phyloP scores from a whole-genome alignment of 805 yeast genomes.

The Cyberlindnera subsufficiens region DNA sequence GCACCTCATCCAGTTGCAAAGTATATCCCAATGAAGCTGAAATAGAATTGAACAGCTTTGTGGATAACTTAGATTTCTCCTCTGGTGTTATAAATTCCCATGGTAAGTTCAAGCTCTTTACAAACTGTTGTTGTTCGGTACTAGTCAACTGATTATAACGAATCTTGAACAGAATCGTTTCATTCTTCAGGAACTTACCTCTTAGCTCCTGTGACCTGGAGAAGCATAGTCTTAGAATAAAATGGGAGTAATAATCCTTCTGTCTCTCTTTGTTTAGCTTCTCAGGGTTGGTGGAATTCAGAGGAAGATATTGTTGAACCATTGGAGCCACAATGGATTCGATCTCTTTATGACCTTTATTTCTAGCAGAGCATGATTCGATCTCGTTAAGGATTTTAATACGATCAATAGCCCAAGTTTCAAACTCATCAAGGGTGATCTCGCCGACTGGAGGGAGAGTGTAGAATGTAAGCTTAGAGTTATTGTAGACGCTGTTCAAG shows the following conservation, averaged over 20 bases:
- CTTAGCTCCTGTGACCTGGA: slow-evolving; percentile 83
- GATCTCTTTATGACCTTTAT: slow-evolving; percentile 57
- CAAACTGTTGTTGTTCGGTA: slow-evolving; percentile 65
- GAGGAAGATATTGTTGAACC: slow-evolving; percentile 59
- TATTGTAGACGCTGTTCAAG: slow-evolving; percentile 36
- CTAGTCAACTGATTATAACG: slow-evolving; percentile 61
- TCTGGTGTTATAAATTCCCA: slow-evolving; percentile 63
- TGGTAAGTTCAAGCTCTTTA: slow-evolving; percentile 57
- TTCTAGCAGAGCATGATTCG: slow-evolving; percentile 66
- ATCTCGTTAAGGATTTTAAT: slow-evolving; percentile 77
- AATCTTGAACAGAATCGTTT: slow-evolving; percentile 64
- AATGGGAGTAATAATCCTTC: slow-evolving; percentile 92
- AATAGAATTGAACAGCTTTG: slow-evolving; percentile 50
- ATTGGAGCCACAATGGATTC: slow-evolving; percentile 62
- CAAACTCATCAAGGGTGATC: slow-evolving; percentile 88
- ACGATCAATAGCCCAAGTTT: slow-evolving; percentile 92
- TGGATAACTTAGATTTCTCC: slow-evolving; percentile 49
- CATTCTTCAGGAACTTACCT: slow-evolving; percentile 71
- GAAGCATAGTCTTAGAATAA: slow-evolving; percentile 80
- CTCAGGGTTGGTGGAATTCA: slow-evolving; percentile 34
- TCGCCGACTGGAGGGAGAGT: slow-evolving; percentile 74
- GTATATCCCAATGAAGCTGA: slow-evolving; percentile 31
- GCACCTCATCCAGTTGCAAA: slow-evolving; percentile 37
- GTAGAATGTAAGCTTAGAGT: slow-evolving; percentile 69
- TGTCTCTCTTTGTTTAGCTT: slow-evolving; percentile 43